Evolutionary conservation across 2,329 filamentous ascomycete species (phyloP), one percentile per base, ranked within the genome.

Genomic region (Sclerotinia spermophila): DNA sequence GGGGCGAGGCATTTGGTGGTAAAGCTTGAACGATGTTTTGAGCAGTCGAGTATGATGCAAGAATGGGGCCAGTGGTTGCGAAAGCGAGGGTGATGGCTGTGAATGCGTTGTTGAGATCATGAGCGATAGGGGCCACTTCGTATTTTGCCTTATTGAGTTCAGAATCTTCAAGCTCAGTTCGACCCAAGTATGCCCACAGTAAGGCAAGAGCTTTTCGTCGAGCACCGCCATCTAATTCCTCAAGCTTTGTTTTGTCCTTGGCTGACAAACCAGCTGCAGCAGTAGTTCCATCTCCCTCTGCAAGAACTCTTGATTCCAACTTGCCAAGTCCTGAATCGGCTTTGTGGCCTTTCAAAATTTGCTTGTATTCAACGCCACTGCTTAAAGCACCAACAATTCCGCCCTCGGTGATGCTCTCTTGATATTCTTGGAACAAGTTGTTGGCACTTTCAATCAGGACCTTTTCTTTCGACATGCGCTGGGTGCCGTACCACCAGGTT

Each of bases 401-500:
- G 58, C 91, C 91, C 77, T 93, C 90, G 73, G 93, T 89, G 74
- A 96, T 91, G 73, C 89, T 87, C 69, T 97, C 94, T 74, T 92
- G 89, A 82, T 96, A 99, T 79, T 97, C 93, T 76, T 90, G 91
- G 86, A 99, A 98, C 71, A 99, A 87, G 75, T 93, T 94, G 81
- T 96, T 96, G 76, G 96, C 94, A 81, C 92, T 97, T 79, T 96
- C 93, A 79, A 97, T 91, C 69, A 97, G 85, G 38, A 98, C 92
- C 76, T 93, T 93, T 81, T 99, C 96, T 83, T 95, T 96, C 51
- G 96, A 98, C 81, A 92, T 89, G 77, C 90, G 89, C 81, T 97
- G 95, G 45, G 93, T 96, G 72, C 96, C 96, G 80, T 99, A 99
- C 96, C 96, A 99, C 96, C 96, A 99, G 71, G 92, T 94, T 62